Percentiles rank a stretch among this genome's conserved stretches.
phyloP scores from a whole-genome alignment of 129 eudicot species.

The Gnaphalium uliginosum region DNA sequence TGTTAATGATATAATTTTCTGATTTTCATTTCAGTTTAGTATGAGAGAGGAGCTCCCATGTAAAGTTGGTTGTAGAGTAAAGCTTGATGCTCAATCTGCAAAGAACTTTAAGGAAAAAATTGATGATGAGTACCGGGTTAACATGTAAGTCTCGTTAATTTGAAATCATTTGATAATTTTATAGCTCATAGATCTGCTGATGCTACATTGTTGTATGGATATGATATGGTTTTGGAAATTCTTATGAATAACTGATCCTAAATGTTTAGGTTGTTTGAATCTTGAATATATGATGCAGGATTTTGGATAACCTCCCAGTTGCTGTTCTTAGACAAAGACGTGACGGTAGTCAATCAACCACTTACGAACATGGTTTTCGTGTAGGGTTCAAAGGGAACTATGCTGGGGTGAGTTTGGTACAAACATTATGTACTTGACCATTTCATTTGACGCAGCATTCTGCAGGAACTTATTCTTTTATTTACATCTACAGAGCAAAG shows the following conservation, averaged over 20 bases:
- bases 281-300: constrained; percentile 49
- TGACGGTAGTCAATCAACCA: constrained; percentile 75
- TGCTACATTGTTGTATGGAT: not conserved
- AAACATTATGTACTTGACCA: not conserved
- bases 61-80: constrained; percentile 70
- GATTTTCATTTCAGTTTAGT: constrained; percentile 52
- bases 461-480: not conserved
- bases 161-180: not conserved
- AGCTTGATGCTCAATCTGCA: constrained; percentile 70
- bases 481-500: constrained; percentile 68
- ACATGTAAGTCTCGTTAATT: constrained; percentile 54
- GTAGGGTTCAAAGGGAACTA: constrained; percentile 94
- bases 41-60: constrained; percentile 90
- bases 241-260: not conserved
- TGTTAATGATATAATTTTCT: constrained; percentile 15
- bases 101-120: constrained; percentile 92
- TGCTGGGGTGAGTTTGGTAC: constrained; percentile 73
- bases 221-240: not conserved
- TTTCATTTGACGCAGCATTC: not conserved
- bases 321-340: constrained; percentile 91
- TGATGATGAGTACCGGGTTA: constrained; percentile 87
- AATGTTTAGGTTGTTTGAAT: not conserved
- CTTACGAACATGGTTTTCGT: constrained; percentile 94
- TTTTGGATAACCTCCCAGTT: constrained; percentile 90
- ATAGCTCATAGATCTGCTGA: not conserved